Conservation (phyloP, 2,329 filamentous ascomycete species). For the Colletotrichum melonis region DNA sequence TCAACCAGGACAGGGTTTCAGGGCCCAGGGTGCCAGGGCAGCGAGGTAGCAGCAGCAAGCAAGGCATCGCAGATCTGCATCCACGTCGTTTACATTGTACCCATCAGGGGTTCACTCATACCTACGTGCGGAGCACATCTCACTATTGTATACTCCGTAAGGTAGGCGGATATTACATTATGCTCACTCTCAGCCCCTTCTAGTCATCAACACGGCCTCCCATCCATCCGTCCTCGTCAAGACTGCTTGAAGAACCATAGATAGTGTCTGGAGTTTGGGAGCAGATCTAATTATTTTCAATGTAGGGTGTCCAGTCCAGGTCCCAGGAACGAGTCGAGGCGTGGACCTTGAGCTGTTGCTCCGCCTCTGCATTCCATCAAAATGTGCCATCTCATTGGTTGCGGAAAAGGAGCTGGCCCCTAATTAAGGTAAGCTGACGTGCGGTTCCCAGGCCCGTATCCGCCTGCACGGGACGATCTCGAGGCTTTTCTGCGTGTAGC, state of each 20-base stretch:
- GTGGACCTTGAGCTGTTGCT: background rate
- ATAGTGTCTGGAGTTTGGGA: too few relatives aligned
- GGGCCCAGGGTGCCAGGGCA: background rate
- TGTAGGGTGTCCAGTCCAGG: too few relatives aligned
- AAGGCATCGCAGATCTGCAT: background rate
- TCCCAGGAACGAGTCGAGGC: too few relatives aligned
- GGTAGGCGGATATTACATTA: background rate
- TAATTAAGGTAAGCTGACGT: background rate
- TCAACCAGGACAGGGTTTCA: background rate
- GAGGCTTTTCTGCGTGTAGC: background rate
- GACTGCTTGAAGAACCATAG: too few relatives aligned
- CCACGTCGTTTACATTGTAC: background rate
- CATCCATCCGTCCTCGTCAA: too few relatives aligned
- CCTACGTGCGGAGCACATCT: too few relatives aligned
- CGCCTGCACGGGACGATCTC: conserved; percentile 11
- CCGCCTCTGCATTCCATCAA: background rate
- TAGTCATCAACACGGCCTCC: background rate
- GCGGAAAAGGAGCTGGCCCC: background rate
- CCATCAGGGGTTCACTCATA: background rate
- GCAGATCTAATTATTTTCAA: too few relatives aligned
- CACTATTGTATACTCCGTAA: too few relatives aligned
- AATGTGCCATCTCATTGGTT: conserved; percentile 2
- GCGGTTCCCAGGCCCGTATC: background rate
- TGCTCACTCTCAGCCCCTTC: background rate
- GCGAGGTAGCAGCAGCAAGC: background rate